A percentile compares a stretch with the other conserved stretches of the same genome.
These are phyloP conservation scores for Eimeria tenella DNA, from an alignment of 169 alveolate genomes.

Conservation along the genomic window DNA sequence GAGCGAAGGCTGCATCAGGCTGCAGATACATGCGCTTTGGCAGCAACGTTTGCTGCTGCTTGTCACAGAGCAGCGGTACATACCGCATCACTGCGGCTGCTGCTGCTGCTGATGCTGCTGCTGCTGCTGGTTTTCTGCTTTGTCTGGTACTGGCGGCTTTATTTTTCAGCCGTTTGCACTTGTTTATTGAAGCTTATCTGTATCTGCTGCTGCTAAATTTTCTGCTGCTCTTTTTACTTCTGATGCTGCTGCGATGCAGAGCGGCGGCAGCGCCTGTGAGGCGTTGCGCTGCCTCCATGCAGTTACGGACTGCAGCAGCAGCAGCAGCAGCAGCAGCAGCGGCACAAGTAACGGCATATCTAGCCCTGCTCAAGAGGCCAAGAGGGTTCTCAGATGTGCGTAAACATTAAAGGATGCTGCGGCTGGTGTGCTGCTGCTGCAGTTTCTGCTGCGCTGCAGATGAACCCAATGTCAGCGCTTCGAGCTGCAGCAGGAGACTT, in stretches of 20 bases:
- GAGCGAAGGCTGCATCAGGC: constrained; percentile 24
- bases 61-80: constrained; percentile 42
- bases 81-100: not conserved
- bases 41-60: constrained; percentile 54
- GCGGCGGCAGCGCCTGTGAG: constrained; percentile 63
- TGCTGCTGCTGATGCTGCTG: not conserved
- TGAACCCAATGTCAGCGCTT: not conserved
- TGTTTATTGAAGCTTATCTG: not conserved
- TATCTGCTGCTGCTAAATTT: not conserved
- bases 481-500: not conserved
- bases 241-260: constrained; percentile 62
- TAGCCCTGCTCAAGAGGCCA: not conserved
- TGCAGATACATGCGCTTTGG: constrained; percentile 50
- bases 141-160: not conserved
- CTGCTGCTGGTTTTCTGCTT: constrained; percentile 3
- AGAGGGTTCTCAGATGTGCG: not conserved
- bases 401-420: not conserved
- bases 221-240: not conserved
- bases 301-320: not conserved
- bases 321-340: constrained; percentile 44
- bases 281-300: constrained; percentile 24
- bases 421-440: not conserved
- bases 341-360: not conserved
- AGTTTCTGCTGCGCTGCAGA: constrained; percentile 21
- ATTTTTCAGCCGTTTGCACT: not conserved